Percentiles rank a stretch among this genome's conserved stretches.
Evolutionary conservation across 2,329 filamentous ascomycete species (phyloP).

Genomic region (Capronia americana): DNA sequence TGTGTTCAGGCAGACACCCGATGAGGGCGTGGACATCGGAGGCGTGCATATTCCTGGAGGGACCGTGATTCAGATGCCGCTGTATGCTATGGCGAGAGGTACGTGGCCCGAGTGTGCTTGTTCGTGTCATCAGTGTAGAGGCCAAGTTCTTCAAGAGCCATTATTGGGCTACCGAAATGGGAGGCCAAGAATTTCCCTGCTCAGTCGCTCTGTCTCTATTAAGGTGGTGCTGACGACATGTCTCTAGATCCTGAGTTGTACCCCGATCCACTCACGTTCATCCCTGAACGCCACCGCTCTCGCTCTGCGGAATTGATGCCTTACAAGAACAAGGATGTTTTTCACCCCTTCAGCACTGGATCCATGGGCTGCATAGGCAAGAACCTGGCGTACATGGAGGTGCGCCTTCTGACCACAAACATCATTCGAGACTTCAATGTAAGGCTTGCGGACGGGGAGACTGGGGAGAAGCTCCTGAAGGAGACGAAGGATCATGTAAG

Average conservation of each 20-base stretch:
- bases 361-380: slow-evolving; percentile 43
- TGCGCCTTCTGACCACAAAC: slow-evolving; percentile 37
- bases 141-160: background rate
- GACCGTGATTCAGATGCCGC: slow-evolving; percentile 39
- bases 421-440: slow-evolving; percentile 42
- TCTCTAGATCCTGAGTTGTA: slow-evolving; percentile 36
- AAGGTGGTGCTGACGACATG: background rate
- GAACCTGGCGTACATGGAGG: slow-evolving; percentile 42
- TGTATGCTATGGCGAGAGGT: slow-evolving; percentile 35
- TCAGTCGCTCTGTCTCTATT: background rate
- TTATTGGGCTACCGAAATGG: background rate
- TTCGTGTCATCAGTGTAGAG: background rate
- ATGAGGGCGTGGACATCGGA: slow-evolving; percentile 47
- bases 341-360: slow-evolving; percentile 45
- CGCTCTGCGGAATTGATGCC: slow-evolving; percentile 43
- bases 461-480: slow-evolving; percentile 29
- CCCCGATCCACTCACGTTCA: slow-evolving; percentile 39
- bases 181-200: background rate
- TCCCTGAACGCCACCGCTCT: slow-evolving; percentile 49
- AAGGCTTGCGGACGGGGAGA: slow-evolving; percentile 40
- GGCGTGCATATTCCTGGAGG: slow-evolving; percentile 45
- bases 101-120: background rate
- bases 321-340: slow-evolving; percentile 41
- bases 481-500: slow-evolving; percentile 34
- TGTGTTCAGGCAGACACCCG: slow-evolving; percentile 47